Conservation (phyloP, 2,329 filamentous ascomycete species). For the Sodiomyces alkalinus region DNA sequence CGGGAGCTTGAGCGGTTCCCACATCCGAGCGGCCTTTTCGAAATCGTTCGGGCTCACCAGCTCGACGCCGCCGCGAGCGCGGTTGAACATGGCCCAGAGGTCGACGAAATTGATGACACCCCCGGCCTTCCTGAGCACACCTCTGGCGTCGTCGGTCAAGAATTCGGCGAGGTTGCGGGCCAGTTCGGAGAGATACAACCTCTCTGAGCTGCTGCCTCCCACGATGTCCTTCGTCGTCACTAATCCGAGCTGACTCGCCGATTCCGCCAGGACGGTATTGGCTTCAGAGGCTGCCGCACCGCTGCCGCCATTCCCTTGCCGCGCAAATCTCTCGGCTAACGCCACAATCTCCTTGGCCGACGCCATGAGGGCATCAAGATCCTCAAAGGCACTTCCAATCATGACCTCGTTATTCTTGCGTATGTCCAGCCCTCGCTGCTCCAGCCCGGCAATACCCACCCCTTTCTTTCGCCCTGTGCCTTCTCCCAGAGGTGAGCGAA, state of each 20-base stretch:
- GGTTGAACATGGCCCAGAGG: slow-evolving; percentile 89
- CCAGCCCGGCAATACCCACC: slow-evolving; percentile 82
- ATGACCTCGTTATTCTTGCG: slow-evolving; percentile 87
- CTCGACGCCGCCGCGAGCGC: slow-evolving; percentile 83
- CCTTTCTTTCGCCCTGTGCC: slow-evolving; percentile 33
- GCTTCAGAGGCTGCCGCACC: slow-evolving; percentile 53
- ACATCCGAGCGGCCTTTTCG: slow-evolving; percentile 73
- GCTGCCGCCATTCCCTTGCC: slow-evolving; percentile 44
- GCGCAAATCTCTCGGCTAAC: slow-evolving; percentile 74
- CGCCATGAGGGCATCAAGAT: slow-evolving; percentile 91
- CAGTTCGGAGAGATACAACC: slow-evolving; percentile 77
- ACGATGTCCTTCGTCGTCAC: slow-evolving; percentile 95
- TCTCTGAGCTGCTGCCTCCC: slow-evolving; percentile 55
- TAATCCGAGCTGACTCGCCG: slow-evolving; percentile 68
- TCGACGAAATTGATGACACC: slow-evolving; percentile 85
- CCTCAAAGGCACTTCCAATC: slow-evolving; percentile 88
- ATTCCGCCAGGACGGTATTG: slow-evolving; percentile 62
- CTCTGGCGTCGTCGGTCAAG: slow-evolving; percentile 68
- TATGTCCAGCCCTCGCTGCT: slow-evolving; percentile 69
- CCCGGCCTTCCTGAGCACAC: slow-evolving; percentile 63
- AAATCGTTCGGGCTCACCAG: slow-evolving; percentile 86
- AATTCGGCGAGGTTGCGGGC: slow-evolving; percentile 79
- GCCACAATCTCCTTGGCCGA: slow-evolving; percentile 94
- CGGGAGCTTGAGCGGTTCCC: slow-evolving; percentile 76
- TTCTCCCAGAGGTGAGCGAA: slow-evolving; percentile 5